phyloP scores from a whole-genome alignment of 1,284 basidiomycete genomes.

The Naganishia liquefaciens region DNA sequence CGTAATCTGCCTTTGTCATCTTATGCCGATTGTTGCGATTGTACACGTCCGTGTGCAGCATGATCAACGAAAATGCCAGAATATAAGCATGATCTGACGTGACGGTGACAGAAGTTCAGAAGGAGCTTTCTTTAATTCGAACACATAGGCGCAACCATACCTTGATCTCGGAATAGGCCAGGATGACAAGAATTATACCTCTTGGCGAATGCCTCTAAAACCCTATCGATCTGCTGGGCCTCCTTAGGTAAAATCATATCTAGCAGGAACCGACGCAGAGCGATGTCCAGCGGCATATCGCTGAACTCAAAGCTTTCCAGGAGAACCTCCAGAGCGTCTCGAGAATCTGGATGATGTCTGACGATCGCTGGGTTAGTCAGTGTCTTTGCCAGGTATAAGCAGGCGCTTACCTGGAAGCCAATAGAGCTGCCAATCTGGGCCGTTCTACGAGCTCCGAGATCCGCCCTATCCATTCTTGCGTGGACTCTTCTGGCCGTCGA shows the following conservation, averaged over 20 bases:
- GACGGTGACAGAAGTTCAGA: conserved; percentile 26
- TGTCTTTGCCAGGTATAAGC: background rate
- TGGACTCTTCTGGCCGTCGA: background rate
- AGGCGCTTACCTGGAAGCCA: conserved; percentile 16
- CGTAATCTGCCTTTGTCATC: conserved; percentile 92
- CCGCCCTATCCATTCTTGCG: conserved; percentile 13
- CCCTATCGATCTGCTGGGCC: conserved; percentile 97
- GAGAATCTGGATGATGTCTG: conserved; percentile 8
- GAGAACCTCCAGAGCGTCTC: conserved; percentile 68
- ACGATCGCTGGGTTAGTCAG: background rate
- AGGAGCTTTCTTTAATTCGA: background rate
- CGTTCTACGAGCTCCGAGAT: conserved; percentile 1
- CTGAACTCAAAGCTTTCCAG: conserved; percentile 78
- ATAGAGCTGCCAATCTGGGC: conserved; percentile 1
- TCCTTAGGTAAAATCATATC: conserved; percentile 86
- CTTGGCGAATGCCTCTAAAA: conserved; percentile 90
- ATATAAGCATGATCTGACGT: conserved; percentile 87
- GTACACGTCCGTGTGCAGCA: conserved; percentile 98
- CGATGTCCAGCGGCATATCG: conserved; percentile 81
- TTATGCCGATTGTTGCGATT: conserved; percentile 97
- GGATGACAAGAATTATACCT: conserved; percentile 85
- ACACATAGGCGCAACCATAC: conserved; percentile 54
- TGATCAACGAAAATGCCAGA: conserved; percentile 94
- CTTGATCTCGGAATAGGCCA: conserved; percentile 72
- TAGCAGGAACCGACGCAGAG: conserved; percentile 87